phyloP scores from a whole-genome alignment of 2,329 filamentous ascomycete species.

The Lecanoromycetidae sp. region DNA sequence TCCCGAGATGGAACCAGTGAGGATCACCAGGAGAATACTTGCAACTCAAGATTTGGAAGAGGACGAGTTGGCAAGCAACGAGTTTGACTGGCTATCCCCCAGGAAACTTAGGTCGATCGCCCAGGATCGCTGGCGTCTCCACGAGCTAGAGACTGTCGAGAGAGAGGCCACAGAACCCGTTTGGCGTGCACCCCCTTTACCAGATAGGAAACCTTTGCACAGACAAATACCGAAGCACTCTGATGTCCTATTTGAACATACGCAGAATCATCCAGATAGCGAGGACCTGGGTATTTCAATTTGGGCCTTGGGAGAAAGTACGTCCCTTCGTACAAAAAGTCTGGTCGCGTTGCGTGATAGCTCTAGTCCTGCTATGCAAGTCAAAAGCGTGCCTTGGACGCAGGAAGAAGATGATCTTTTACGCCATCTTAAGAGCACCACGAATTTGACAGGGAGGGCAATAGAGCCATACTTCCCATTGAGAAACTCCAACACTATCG shows the following conservation, averaged over 20 bases:
- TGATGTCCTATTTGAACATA: too few relatives aligned
- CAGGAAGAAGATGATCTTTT: slow-evolving; percentile 5
- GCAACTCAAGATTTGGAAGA: slow-evolving; percentile 1
- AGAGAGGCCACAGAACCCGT: slow-evolving; percentile 4
- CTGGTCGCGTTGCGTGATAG: too few relatives aligned
- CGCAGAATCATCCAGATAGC: too few relatives aligned
- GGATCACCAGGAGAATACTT: background rate
- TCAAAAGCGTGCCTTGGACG: slow-evolving; percentile 10
- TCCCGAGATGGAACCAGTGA: background rate
- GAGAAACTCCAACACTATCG: background rate
- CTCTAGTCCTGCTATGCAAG: too few relatives aligned
- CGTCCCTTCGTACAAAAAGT: too few relatives aligned
- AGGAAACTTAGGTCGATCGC: background rate
- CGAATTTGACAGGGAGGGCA: background rate
- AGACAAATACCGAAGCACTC: too few relatives aligned
- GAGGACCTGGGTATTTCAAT: too few relatives aligned
- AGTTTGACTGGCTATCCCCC: slow-evolving; percentile 1
- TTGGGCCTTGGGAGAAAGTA: too few relatives aligned
- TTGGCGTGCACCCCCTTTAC: slow-evolving; percentile 9
- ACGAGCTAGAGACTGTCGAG: background rate
- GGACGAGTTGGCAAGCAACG: slow-evolving; percentile 9
- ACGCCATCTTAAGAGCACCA: slow-evolving; percentile 6
- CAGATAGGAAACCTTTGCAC: too few relatives aligned
- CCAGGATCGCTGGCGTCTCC: background rate
- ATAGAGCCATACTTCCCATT: slow-evolving; percentile 5